Conservation (phyloP, 306 rosid genomes). For the Cicer chorassanicum region DNA sequence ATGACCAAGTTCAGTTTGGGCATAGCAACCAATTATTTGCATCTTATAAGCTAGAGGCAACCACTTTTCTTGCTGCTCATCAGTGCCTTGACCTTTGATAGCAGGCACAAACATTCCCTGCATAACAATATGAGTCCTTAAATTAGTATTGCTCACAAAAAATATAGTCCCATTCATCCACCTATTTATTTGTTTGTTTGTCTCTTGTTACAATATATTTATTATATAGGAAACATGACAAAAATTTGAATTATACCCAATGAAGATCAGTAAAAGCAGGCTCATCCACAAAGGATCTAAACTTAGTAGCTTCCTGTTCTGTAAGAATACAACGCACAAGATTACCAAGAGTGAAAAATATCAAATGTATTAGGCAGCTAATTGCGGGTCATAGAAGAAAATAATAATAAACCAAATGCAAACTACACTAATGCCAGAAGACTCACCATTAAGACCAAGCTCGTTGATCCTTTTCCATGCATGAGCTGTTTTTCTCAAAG, state of each 20-base stretch:
- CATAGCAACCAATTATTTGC: constrained; percentile 99
- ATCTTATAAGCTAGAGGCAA: constrained; percentile 82
- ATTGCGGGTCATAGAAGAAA: neutral
- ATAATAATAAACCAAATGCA: constrained; percentile 33
- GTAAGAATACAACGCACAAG: constrained; percentile 37
- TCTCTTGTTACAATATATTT: neutral
- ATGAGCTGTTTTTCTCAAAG: constrained; percentile 78
- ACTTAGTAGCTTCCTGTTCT: constrained; percentile 81
- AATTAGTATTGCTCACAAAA: constrained; percentile 10
- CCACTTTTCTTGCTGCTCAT: constrained; percentile 93
- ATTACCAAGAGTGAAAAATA: constrained; percentile 33
- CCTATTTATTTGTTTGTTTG: neutral
- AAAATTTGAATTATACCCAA: constrained; percentile 68
- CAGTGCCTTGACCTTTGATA: constrained; percentile 87
- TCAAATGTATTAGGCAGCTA: constrained; percentile 10
- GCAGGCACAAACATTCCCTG: constrained; percentile 97
- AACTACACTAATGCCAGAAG: constrained; percentile 6
- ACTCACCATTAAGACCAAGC: constrained; percentile 77
- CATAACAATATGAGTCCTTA: constrained; percentile 37
- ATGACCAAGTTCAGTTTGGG: constrained; percentile 99
- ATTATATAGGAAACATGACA: constrained; percentile 24
- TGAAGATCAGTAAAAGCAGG: constrained; percentile 94
- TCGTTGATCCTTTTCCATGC: constrained; percentile 86
- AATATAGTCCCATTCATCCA: neutral
- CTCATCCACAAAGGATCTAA: constrained; percentile 77